Conservation (phyloP, 2,329 filamentous ascomycete species). For the Penicillium sp. region DNA sequence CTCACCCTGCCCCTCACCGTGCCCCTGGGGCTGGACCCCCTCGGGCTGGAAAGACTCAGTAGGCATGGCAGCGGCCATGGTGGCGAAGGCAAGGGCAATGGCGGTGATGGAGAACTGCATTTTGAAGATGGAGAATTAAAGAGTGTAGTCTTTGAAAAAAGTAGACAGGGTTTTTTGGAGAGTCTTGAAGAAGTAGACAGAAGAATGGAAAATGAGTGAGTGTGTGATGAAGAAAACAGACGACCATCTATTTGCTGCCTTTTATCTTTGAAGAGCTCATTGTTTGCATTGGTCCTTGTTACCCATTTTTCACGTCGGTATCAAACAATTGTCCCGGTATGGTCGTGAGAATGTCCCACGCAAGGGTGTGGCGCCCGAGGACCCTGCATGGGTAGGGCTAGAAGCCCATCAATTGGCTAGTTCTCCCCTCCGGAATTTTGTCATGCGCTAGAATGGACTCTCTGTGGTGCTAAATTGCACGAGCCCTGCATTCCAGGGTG, state of each 20-base stretch:
- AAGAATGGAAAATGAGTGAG: constrained; percentile 7
- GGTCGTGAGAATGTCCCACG: constrained; percentile 18
- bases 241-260: constrained; percentile 10
- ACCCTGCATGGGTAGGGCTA: neutral
- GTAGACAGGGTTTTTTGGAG: constrained; percentile 5
- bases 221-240: constrained; percentile 8
- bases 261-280: constrained; percentile 19
- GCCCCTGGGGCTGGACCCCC: constrained; percentile 11
- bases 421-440: constrained; percentile 12
- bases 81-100: constrained; percentile 33
- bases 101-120: constrained; percentile 38
- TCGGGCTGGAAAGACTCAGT: constrained; percentile 13
- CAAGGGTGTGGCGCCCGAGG: constrained; percentile 14
- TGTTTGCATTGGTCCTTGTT: constrained; percentile 3
- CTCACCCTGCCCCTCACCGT: too few species aligned
- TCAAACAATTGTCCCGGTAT: constrained; percentile 17
- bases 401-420: constrained; percentile 12
- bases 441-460: constrained; percentile 11
- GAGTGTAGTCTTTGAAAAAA: constrained; percentile 17
- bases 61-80: constrained; percentile 31
- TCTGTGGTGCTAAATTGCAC: constrained; percentile 6
- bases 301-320: constrained; percentile 1
- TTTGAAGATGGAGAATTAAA: constrained; percentile 30
- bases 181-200: constrained; percentile 5
- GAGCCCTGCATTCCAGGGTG: constrained; percentile 20